Conservation (phyloP, 2,329 filamentous ascomycete genomes). For the Colletotrichum liaoningense region DNA sequence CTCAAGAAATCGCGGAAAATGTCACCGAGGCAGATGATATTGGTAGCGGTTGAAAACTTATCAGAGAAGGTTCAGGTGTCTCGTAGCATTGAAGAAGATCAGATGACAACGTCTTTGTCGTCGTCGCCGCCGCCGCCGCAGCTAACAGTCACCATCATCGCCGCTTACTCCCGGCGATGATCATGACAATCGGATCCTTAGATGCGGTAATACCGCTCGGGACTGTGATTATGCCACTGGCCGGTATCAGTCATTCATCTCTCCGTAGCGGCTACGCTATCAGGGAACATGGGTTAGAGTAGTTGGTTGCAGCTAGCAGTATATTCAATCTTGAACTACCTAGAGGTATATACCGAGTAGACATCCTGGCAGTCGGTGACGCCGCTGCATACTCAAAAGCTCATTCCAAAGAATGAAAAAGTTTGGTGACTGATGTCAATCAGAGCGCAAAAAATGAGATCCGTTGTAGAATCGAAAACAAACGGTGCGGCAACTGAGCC, state of each 20-base stretch:
- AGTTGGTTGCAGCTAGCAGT: constrained; percentile 22
- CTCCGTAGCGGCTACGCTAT: neutral
- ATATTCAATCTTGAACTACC: constrained; percentile 26
- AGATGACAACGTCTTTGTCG: neutral
- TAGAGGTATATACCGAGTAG: constrained; percentile 21
- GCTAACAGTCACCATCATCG: neutral
- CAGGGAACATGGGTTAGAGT: neutral
- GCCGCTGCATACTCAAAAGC: constrained; percentile 8
- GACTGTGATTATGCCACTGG: neutral
- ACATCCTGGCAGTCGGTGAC: constrained; percentile 10
- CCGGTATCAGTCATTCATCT: neutral
- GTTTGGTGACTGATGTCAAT: neutral
- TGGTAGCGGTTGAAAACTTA: neutral
- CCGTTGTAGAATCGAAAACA: constrained; percentile 32
- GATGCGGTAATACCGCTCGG: neutral
- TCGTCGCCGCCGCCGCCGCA: too few relatives aligned
- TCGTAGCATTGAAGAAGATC: neutral
- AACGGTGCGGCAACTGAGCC: constrained; percentile 31
- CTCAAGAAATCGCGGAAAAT: neutral
- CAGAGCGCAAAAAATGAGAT: constrained; percentile 25
- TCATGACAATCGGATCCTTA: neutral
- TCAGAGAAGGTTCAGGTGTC: neutral
- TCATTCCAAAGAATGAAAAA: neutral
- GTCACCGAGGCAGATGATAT: neutral
- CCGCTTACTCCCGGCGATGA: neutral